Base-by-base conservation (phyloP, 2,329 filamentous ascomycete genomes). In the Triangularia verruculosa region DNA sequence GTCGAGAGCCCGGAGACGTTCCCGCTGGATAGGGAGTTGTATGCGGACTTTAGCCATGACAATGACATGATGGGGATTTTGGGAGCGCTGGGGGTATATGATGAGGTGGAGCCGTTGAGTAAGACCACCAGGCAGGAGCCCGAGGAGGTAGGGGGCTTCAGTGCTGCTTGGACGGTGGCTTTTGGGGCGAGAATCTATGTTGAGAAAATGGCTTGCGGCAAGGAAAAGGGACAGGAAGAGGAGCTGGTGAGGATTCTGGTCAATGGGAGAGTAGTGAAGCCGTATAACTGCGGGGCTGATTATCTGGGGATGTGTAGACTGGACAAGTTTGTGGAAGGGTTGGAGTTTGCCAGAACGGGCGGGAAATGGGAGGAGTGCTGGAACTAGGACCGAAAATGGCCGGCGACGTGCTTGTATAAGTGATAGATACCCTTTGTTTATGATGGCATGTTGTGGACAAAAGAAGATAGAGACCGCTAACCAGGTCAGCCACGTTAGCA, bases 41-140 rank as follows among this genome's bases (percentile, higher is more conserved):
- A 96, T 72, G 93, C 92, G 0, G 93, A 97, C 76, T 97, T 97
- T 73, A 91, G 88, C 67, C 93, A 97, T 76, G 93, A 97, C 76
- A 97, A 96, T 74, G 88, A 90, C 72, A 92, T 97, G 87, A 86
- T 85, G 28, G 83, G 84, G 7, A 86, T 96, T 6, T 90, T 90
- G 72, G 87, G 86, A 4, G 92, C 92, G 0, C 73, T 97, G 67
- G 91, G 92, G 0, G 78, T 97, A 25, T 96, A 92, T 77, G 90
- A 93, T 69, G 77, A 76, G 52, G 90, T 93, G 69, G 77, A 75
- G 56, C 78, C 86, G 0, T 77, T 89, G 24, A 80, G 83, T 2
- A 82, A 81, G 24, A 79, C 78, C 2, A 79, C 78, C 6, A 75
- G 86, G 25, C 73, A 82, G 43, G 78, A 82, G 52, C 80, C 84